Evolutionary conservation across 2,329 filamentous ascomycete genomes (phyloP), one percentile per base, ranked within the genome.

Genomic region (Torrubiella hemipterigena): DNA sequence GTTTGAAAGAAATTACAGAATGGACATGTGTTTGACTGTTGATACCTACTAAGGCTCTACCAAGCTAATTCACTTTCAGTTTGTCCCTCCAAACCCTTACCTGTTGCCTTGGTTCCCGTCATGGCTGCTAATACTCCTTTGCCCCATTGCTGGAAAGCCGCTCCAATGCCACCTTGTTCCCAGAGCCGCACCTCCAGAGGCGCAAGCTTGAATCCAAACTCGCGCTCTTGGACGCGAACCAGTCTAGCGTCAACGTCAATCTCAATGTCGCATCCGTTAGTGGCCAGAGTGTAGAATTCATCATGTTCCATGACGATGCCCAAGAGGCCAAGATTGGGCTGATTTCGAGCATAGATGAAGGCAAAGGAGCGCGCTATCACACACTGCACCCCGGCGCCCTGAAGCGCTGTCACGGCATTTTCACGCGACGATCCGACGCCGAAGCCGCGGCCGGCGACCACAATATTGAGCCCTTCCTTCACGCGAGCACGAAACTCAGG

Each of bases 321-420:
- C 12, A 65, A 38, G 1, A 66, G 50, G 1, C 63, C 62, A 0
- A 65, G 42, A 21, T 48, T 61, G 0, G 61, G 57, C 46, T 59
- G 54, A 40, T 67, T 66, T 3, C 59, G 51, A 6, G 48, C 48
- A 33, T 59, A 65, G 35, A 65, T 65, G 42, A 65, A 65, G 0
- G 58, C 52, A 34, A 63, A 66, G 0, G 54, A 59, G 28, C 50
- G 42, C 1, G 59, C 61, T 32, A 65, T 61, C 1, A 65, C 58
- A 31, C 54, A 59, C 38, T 57, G 36, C 2, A 64, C 49, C 2
- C 55, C 56, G 17, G 32, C 40, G 44, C 53, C 56, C 25, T 54
- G 37, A 6, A 65, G 43, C 7, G 59, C 58, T 27, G 43, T 49
- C 3, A 60, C 55, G 2, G 63, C 62, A 19, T 62, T 47, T 39